Percentiles rank a stretch among this genome's conserved stretches.
phyloP scores from a whole-genome alignment of 345 rosid species.

The Euphorbia lathyris region DNA sequence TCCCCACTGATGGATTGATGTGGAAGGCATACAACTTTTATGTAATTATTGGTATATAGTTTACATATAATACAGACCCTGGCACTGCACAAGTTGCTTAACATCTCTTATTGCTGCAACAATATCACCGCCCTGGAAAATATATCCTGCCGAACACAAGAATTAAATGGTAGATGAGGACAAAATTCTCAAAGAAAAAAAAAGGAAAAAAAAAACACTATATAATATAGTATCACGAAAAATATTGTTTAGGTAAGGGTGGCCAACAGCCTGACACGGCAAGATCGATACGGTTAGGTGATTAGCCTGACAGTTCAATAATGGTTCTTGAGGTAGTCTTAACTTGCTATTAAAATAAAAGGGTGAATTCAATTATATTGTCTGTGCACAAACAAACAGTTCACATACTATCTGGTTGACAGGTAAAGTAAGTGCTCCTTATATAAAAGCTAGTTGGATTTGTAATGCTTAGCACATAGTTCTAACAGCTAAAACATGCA shows the following conservation, averaged over 20 bases:
- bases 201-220: not conserved
- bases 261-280: too few relatives aligned
- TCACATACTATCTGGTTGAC: not conserved
- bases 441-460: not conserved
- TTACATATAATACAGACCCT: not conserved
- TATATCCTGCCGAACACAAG: not conserved
- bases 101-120: not conserved
- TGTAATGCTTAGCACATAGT: not conserved
- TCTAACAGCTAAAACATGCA: not conserved
- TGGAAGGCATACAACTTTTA: not conserved
- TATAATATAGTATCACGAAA: not conserved
- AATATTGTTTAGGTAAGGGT: too few relatives aligned
- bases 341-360: too few relatives aligned
- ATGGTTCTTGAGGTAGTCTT: too few relatives aligned
- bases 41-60: not conserved
- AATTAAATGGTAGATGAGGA: not conserved
- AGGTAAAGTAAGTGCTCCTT: not conserved
- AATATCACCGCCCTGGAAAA: slow-evolving; percentile 8
- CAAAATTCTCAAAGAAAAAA: not conserved
- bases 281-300: too few relatives aligned
- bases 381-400: too few relatives aligned
- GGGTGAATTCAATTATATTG: too few relatives aligned
- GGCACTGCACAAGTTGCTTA: not conserved
- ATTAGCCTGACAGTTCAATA: too few relatives aligned
- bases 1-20: not conserved